Evolutionary conservation across 2,329 filamentous ascomycete species (phyloP).

Genomic region (Colletotrichum trifolii): DNA sequence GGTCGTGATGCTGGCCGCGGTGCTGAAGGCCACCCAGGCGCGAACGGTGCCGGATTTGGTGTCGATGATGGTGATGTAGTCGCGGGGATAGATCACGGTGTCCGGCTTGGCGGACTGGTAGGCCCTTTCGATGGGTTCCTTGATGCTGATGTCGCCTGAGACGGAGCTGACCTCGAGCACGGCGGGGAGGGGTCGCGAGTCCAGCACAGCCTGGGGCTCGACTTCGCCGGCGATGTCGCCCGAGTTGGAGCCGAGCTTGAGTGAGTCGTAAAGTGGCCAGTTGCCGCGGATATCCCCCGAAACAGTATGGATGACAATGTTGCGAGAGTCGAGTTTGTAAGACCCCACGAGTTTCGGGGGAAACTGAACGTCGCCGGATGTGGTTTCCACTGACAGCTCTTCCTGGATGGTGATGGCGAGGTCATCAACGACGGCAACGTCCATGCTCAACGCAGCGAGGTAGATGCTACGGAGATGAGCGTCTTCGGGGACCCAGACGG

Average conservation of each 20-base stretch:
- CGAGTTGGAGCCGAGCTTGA: constrained; percentile 57
- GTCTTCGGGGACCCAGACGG: constrained; percentile 57
- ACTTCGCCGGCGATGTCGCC: constrained; percentile 56
- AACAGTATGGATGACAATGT: constrained; percentile 54
- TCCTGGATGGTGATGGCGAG: constrained; percentile 49
- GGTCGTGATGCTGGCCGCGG: constrained; percentile 48
- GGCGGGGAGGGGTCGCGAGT: constrained; percentile 50
- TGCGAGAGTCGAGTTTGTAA: constrained; percentile 56
- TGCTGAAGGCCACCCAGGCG: constrained; percentile 53
- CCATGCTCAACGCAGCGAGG: constrained; percentile 52
- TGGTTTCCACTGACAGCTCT: constrained; percentile 46
- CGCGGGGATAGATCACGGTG: constrained; percentile 52
- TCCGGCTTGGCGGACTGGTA: constrained; percentile 37
- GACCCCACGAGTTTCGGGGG: constrained; percentile 41
- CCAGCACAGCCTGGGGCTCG: constrained; percentile 51
- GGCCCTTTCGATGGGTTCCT: constrained; percentile 51
- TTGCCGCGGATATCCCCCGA: constrained; percentile 58
- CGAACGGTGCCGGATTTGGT: constrained; percentile 58
- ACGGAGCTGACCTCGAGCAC: constrained; percentile 53
- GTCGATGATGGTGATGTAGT: constrained; percentile 58
- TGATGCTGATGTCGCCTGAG: constrained; percentile 56
- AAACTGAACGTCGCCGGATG: constrained; percentile 53
- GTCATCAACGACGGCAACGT: constrained; percentile 53
- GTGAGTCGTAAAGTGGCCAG: constrained; percentile 62
- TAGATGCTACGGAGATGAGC: constrained; percentile 51